Evolutionary conservation across 2,329 filamentous ascomycete genomes (phyloP).

Genomic region (Scytalidium sp.): DNA sequence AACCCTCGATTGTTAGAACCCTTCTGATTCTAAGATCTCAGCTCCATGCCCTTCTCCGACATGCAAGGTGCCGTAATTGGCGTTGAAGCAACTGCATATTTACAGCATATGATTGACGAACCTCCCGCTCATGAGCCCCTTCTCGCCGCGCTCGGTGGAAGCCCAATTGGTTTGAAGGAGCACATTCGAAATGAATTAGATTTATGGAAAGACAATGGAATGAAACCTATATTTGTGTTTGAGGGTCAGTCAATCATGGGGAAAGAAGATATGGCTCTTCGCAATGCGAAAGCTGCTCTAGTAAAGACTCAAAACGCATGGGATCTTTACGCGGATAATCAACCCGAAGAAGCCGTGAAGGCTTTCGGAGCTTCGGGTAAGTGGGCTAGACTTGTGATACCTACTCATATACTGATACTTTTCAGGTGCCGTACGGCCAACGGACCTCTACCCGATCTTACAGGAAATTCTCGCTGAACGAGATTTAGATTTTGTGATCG

Average conservation of each 20-base stretch:
- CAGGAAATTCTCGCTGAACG: conserved; percentile 70
- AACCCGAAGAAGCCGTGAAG: conserved; percentile 76
- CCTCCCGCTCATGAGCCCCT: conserved; percentile 78
- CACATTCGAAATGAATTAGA: conserved; percentile 77
- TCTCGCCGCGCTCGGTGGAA: conserved; percentile 82
- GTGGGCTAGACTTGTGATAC: conserved; percentile 9
- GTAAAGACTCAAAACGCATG: conserved; percentile 76
- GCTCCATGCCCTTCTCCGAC: conserved; percentile 57
- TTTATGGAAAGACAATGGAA: conserved; percentile 64
- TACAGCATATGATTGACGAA: conserved; percentile 72
- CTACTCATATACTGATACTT: conserved; percentile 24
- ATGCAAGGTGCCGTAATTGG: conserved; percentile 74
- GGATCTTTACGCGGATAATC: conserved; percentile 78
- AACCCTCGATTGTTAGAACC: background rate
- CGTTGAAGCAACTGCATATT: conserved; percentile 87
- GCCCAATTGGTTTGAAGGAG: conserved; percentile 73
- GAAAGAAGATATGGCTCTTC: conserved; percentile 67
- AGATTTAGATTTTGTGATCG: conserved; percentile 72
- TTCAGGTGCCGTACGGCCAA: conserved; percentile 66
- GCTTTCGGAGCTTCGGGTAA: conserved; percentile 84
- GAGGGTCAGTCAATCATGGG: conserved; percentile 80
- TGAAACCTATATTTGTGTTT: conserved; percentile 87
- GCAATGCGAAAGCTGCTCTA: conserved; percentile 63
- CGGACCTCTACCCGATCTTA: conserved; percentile 73
- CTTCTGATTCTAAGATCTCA: conserved; percentile 4